phyloP scores from a whole-genome alignment of 106 monocot genomes.

The Narthecium ossifragum region DNA sequence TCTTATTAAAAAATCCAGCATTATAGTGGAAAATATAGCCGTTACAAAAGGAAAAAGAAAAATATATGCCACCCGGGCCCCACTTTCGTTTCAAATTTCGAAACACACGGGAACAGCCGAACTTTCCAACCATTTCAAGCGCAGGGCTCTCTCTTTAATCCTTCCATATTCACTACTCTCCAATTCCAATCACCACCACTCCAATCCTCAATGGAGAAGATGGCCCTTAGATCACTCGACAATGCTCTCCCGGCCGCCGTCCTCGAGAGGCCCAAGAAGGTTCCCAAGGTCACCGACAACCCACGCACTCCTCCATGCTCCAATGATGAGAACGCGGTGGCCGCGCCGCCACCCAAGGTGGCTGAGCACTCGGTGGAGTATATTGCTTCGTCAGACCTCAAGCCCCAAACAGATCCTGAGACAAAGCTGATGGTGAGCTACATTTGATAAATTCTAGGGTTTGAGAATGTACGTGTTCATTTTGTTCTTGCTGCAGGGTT shows the following conservation, averaged over 20 bases:
- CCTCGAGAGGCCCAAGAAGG: constrained; percentile 67
- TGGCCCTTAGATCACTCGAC: constrained; percentile 82
- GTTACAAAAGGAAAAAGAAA: background rate
- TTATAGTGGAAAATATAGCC: constrained; percentile 5
- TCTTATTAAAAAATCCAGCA: no score
- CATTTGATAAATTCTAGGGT: background rate
- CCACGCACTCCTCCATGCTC: background rate
- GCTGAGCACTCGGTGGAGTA: constrained; percentile 57
- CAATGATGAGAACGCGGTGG: constrained; percentile 40
- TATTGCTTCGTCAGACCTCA: constrained; percentile 54
- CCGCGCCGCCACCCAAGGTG: constrained; percentile 2
- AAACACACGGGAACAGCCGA: background rate
- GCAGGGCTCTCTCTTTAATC: background rate
- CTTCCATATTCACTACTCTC: background rate
- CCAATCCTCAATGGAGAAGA: constrained; percentile 11
- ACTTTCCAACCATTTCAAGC: background rate
- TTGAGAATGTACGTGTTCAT: background rate
- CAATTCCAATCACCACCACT: background rate
- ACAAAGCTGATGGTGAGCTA: constrained; percentile 35
- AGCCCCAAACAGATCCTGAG: constrained; percentile 39
- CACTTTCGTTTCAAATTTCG: constrained; percentile 8
- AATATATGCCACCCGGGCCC: no score
- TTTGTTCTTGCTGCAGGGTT: constrained; percentile 13
- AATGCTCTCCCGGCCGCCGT: constrained; percentile 36
- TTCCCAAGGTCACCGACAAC: constrained; percentile 27